Percentiles rank a stretch among this genome's conserved stretches.
Conservation (phyloP, 352 stramenopile genomes). For the Phytophthora pistaciae region DNA sequence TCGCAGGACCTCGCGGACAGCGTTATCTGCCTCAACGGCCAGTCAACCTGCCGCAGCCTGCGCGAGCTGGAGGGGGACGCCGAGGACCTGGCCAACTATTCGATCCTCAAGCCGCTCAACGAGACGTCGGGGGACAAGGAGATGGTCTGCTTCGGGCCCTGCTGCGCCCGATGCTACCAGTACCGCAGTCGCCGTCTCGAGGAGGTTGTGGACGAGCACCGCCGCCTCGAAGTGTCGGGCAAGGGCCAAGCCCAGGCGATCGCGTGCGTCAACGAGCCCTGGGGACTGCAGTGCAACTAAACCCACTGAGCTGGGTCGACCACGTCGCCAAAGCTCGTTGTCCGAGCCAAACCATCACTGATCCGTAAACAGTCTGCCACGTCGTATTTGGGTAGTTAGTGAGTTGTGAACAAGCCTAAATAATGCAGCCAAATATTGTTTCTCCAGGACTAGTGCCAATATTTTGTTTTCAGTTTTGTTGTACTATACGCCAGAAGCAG, state of each 20-base stretch:
- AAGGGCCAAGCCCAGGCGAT: slow-evolving; percentile 6
- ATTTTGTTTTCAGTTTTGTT: too few relatives aligned
- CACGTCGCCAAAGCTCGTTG: background rate
- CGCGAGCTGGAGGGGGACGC: background rate
- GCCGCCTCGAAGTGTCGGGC: slow-evolving; percentile 8
- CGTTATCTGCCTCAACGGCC: background rate
- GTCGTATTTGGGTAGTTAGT: background rate
- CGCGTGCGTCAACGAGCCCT: background rate
- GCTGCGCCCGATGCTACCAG: background rate
- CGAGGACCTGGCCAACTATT: background rate
- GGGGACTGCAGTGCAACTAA: slow-evolving; percentile 10
- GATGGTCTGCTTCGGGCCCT: background rate
- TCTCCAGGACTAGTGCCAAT: background rate
- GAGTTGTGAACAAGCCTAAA: background rate
- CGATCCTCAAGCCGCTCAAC: slow-evolving; percentile 1
- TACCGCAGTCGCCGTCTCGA: background rate
- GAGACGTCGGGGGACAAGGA: slow-evolving; percentile 2
- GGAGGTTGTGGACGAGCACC: slow-evolving; percentile 8
- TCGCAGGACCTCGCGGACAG: background rate
- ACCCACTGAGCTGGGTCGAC: background rate
- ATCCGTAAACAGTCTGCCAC: background rate
- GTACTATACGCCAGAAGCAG: too few relatives aligned
- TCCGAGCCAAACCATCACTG: background rate
- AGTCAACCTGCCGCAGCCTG: slow-evolving; percentile 1
- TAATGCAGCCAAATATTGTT: background rate